Evolutionary conservation across 352 stramenopile species (phyloP).

Genomic region (Phytophthora sansomeana): DNA sequence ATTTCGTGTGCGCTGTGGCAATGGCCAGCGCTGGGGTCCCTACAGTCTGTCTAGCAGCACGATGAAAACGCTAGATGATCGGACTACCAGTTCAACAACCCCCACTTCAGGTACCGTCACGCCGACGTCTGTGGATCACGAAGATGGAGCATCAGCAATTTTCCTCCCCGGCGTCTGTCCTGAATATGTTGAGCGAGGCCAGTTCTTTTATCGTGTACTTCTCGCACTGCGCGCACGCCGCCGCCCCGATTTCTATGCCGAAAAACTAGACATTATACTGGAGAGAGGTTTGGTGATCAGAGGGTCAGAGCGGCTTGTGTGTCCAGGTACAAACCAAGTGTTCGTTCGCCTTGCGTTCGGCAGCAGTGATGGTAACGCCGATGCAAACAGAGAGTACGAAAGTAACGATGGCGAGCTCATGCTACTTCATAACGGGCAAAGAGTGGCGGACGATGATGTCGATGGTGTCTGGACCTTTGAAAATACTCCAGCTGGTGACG

Average conservation of each 20-base stretch:
- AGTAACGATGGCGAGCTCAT: slow-evolving; percentile 23
- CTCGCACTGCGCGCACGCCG: slow-evolving; percentile 57
- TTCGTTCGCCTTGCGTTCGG: slow-evolving; percentile 61
- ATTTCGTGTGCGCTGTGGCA: slow-evolving; percentile 72
- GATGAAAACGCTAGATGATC: slow-evolving; percentile 60
- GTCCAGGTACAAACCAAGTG: slow-evolving; percentile 67
- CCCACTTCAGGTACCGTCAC: slow-evolving; percentile 20
- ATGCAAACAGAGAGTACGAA: slow-evolving; percentile 30
- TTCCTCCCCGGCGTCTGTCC: slow-evolving; percentile 75
- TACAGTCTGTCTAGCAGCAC: slow-evolving; percentile 69
- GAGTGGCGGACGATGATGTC: slow-evolving; percentile 43
- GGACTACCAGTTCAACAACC: slow-evolving; percentile 3
- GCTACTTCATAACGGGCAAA: slow-evolving; percentile 34
- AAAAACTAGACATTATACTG: slow-evolving; percentile 61
- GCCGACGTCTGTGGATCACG: slow-evolving; percentile 7
- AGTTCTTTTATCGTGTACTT: slow-evolving; percentile 75
- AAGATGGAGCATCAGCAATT: slow-evolving; percentile 18
- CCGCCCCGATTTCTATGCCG: slow-evolving; percentile 54
- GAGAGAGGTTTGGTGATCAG: slow-evolving; percentile 64
- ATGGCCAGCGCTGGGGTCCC: slow-evolving; percentile 63
- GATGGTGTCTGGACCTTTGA: slow-evolving; percentile 72
- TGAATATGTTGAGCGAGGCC: slow-evolving; percentile 60
- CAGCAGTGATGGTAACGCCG: slow-evolving; percentile 13
- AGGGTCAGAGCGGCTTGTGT: slow-evolving; percentile 61
- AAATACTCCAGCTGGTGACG: slow-evolving; percentile 61